phyloP scores from a whole-genome alignment of 169 alveolate species.

The Cryptosporidium felis region DNA sequence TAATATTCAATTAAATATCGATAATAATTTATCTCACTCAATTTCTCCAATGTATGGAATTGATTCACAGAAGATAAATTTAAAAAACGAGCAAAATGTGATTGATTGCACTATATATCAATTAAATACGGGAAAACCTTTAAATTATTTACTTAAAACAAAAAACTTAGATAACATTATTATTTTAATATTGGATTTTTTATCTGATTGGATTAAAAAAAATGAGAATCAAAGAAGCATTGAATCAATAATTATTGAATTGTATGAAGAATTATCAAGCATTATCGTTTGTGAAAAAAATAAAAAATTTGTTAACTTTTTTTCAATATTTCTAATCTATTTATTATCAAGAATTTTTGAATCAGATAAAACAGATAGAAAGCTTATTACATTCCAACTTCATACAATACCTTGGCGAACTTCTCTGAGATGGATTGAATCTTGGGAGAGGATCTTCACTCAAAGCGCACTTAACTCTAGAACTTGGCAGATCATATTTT shows the following conservation, averaged over 20 bases:
- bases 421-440: slow-evolving; percentile 14
- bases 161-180: slow-evolving; percentile 37
- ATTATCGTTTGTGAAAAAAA: too few relatives aligned
- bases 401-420: slow-evolving; percentile 44
- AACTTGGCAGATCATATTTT: slow-evolving; percentile 35
- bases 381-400: neutral
- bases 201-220: slow-evolving; percentile 22
- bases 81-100: neutral
- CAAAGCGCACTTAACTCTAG: slow-evolving; percentile 18
- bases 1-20: neutral
- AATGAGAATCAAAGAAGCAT: too few relatives aligned
- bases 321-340: slow-evolving; percentile 21
- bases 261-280: too few relatives aligned
- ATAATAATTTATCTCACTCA: too few relatives aligned
- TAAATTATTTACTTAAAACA: slow-evolving; percentile 6
- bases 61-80: too few relatives aligned
- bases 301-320: neutral
- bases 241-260: too few relatives aligned
- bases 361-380: neutral
- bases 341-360: slow-evolving; percentile 19
- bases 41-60: too few relatives aligned
- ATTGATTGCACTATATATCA: neutral
- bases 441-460: neutral
- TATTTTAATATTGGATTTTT: slow-evolving; percentile 10
- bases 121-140: neutral